Percentiles rank a stretch among this genome's conserved stretches.
These are phyloP conservation scores for Linum usitatissimum DNA, from an alignment of 345 rosid species.

Conservation along the genomic window DNA sequence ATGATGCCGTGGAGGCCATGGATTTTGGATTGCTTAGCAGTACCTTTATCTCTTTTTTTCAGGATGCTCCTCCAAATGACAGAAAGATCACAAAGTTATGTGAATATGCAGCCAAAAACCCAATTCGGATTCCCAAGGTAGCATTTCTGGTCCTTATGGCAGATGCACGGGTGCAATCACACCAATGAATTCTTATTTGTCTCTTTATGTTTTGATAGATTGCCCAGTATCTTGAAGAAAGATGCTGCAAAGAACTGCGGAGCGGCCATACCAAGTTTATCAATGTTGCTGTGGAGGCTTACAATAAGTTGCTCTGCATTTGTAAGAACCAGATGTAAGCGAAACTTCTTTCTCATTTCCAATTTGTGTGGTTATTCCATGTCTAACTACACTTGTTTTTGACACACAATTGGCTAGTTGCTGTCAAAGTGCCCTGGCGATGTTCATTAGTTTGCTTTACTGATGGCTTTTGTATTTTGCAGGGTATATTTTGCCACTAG, in stretches of 20 bases:
- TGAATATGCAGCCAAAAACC: slow-evolving; percentile 87
- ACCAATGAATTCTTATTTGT: slow-evolving; percentile 5
- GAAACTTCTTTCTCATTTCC: not conserved
- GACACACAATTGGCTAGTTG: too few species aligned
- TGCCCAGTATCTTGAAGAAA: slow-evolving; percentile 83
- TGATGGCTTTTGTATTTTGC: slow-evolving; percentile 13
- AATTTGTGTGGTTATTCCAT: not conserved
- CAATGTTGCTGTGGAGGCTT: slow-evolving; percentile 53
- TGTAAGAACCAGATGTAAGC: slow-evolving; percentile 88
- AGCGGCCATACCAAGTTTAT: slow-evolving; percentile 53
- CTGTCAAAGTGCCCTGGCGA: not conserved
- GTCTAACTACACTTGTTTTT: not conserved
- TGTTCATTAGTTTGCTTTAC: not conserved
- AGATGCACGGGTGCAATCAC: not conserved
- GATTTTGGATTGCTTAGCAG: not conserved
- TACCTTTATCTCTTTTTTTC: not conserved
- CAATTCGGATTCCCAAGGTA: slow-evolving; percentile 87
- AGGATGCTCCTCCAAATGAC: slow-evolving; percentile 72
- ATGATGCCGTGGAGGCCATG: too few species aligned
- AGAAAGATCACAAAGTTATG: slow-evolving; percentile 79
- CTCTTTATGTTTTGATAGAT: slow-evolving; percentile 38
- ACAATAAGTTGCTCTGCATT: slow-evolving; percentile 60
- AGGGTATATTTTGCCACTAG: slow-evolving; percentile 81
- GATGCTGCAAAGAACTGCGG: slow-evolving; percentile 80
- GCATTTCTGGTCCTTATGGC: not conserved